These are phyloP conservation scores for Dioscorea cayenensis DNA, from an alignment of 116 monocot genomes.

Conservation along the genomic window DNA sequence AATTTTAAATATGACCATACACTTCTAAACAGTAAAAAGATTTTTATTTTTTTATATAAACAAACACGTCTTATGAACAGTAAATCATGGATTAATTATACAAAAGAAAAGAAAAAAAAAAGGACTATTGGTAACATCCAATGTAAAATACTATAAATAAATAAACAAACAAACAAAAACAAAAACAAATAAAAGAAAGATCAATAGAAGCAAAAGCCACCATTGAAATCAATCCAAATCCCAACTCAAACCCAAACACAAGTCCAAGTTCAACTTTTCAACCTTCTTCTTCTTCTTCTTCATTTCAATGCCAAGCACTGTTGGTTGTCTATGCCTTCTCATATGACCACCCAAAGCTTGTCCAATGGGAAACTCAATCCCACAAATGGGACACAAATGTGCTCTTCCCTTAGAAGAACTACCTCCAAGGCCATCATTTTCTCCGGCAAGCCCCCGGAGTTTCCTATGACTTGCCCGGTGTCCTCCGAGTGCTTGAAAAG, in stretches of 20 bases:
- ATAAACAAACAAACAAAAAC: too few species aligned
- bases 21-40: too few species aligned
- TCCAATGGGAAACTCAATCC: constrained; percentile 28
- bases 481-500: constrained; percentile 43
- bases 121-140: too few species aligned
- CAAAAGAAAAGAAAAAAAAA: background rate
- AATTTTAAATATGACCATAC: too few species aligned
- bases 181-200: background rate
- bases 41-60: too few species aligned
- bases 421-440: background rate
- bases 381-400: constrained; percentile 31
- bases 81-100: background rate
- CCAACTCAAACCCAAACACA: background rate
- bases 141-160: background rate
- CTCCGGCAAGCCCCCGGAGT: background rate
- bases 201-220: background rate
- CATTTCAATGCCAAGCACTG: background rate
- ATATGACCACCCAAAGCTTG: constrained; percentile 43
- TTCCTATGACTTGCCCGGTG: constrained; percentile 36
- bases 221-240: background rate
- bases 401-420: constrained; percentile 5
- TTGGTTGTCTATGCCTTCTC: constrained; percentile 19
- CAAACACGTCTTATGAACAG: too few species aligned
- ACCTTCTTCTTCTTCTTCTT: background rate
- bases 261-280: background rate